Evolutionary conservation across 2,329 filamentous ascomycete species (phyloP).

Genomic region (Phyllachora maydis): DNA sequence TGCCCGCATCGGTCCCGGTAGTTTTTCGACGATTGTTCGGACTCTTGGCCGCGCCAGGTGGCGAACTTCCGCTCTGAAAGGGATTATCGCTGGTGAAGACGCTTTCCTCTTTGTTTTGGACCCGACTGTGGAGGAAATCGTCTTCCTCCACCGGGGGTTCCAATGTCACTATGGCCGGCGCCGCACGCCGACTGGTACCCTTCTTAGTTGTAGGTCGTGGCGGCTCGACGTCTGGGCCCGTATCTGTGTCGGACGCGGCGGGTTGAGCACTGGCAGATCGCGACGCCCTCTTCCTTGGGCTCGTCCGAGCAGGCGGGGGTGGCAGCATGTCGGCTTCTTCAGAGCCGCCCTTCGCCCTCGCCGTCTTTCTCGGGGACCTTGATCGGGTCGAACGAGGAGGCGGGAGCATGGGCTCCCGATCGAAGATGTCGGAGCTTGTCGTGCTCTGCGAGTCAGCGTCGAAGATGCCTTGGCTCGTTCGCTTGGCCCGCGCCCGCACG

Average conservation of each 20-base stretch:
- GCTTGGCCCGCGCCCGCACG: conserved; percentile 57
- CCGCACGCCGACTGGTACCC: no score
- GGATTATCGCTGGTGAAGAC: conserved; percentile 83
- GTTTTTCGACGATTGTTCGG: conserved; percentile 27
- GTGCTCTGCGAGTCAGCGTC: conserved; percentile 47
- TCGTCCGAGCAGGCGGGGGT: conserved; percentile 13
- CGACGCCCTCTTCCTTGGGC: conserved; percentile 31
- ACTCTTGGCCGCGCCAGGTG: conserved; percentile 20
- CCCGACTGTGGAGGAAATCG: conserved; percentile 16
- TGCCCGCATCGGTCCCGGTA: conserved; percentile 15
- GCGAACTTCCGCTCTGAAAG: conserved; percentile 68
- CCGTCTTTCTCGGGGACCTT: conserved; percentile 31
- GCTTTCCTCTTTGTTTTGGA: conserved; percentile 20
- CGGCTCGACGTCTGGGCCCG: conserved; percentile 18
- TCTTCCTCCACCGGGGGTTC: conserved; percentile 33
- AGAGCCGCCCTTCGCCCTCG: conserved; percentile 25
- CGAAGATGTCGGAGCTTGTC: conserved; percentile 22
- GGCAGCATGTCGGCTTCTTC: conserved; percentile 22
- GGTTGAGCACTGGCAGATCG: conserved; percentile 33
- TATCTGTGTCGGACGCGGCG: conserved; percentile 28
- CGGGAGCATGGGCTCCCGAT: conserved; percentile 36
- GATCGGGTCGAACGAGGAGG: conserved; percentile 26
- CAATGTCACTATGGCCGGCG: conserved; percentile 29
- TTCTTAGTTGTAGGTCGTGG: no score
- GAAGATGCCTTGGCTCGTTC: conserved; percentile 70